phyloP scores from a whole-genome alignment of 768 basidiomycete genomes.

The Exidia glandulosa region DNA sequence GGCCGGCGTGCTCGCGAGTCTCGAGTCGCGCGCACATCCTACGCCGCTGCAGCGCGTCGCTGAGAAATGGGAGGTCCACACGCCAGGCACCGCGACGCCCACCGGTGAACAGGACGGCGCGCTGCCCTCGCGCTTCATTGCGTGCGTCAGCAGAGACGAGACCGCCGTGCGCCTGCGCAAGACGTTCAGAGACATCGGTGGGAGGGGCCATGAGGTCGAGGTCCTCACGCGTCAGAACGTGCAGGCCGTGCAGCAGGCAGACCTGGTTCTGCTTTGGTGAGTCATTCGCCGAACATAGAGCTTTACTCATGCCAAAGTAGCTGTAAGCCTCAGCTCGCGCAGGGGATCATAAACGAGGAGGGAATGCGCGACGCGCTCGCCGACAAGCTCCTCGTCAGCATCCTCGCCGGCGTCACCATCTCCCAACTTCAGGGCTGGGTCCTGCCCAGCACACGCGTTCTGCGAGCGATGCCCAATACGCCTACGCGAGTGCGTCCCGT shows the following conservation, averaged over 20 bases:
- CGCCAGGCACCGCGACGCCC: constrained; percentile 67
- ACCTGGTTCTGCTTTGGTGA: constrained; percentile 86
- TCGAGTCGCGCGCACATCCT: constrained; percentile 43
- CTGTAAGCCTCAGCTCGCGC: constrained; percentile 88
- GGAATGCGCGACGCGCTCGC: constrained; percentile 78
- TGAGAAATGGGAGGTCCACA: constrained; percentile 56
- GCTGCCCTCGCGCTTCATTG: constrained; percentile 68
- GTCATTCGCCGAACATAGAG: constrained; percentile 17
- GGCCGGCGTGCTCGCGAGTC: constrained; percentile 81
- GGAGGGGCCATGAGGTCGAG: constrained; percentile 55
- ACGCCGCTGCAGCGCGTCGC: constrained; percentile 14
- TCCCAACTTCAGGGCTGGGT: constrained; percentile 69
- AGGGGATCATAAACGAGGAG: constrained; percentile 53
- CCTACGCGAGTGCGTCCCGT: too few relatives aligned
- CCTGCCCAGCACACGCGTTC: constrained; percentile 62
- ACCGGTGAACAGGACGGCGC: constrained; percentile 46
- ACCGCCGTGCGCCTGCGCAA: constrained; percentile 54
- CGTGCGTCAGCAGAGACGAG: constrained; percentile 75
- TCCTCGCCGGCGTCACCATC: constrained; percentile 94
- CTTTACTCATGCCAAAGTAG: constrained; percentile 27
- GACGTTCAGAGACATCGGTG: constrained; percentile 48
- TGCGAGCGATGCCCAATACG: constrained; percentile 98
- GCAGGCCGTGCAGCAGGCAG: constrained; percentile 54
- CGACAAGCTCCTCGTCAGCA: constrained; percentile 89
- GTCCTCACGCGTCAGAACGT: constrained; percentile 63